Base-by-base conservation (phyloP, 2,329 filamentous ascomycete genomes). In the Fusarium pininemorale region DNA sequence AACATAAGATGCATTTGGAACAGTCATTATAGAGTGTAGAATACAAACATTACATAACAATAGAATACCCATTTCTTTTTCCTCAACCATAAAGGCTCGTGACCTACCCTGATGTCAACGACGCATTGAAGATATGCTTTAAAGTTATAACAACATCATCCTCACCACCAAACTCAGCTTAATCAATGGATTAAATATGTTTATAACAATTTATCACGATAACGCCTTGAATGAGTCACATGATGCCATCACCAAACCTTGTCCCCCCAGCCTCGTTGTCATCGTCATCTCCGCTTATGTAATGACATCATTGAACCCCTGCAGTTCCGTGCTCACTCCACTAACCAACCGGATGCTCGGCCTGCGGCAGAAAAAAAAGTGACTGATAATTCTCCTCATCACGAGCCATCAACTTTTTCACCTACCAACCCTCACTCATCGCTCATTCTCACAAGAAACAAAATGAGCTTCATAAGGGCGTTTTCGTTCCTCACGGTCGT, bases 271-370 rank as follows among this genome's bases (percentile, higher is more conserved):
- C 50, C 47, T 20, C 37, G 20, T 48, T 54, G 26, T 70, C 67
- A 56, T 66, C 63, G 47, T 37, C 38, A 64, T 66, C 24, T 15
- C 0, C 30, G 67, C 51, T 70, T 70, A 70, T 70, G 67, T 70
- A 70, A 72, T 72, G 70, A 72, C 58, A 56, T 69, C 63, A 72
- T 69, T 41, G 24, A 59, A 72, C 30, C 63, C 67, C 45, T 72
- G 63, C 26, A 53, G 38, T 54, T 39, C 5, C 32, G 58, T 47
- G 62, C 58, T 65, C 26, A 57, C 55, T 39, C 69, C 63, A 69
- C 66, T 72, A 57, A 60, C 63, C 41, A 22, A 26, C 55, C 42
- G 56, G 56, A 62, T 30, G 47, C 18, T 58, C 66, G 51, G 62
- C 48, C 24, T 45, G 59, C 47, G 42, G 20, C 16, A 37, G 63